Evolutionary conservation across 2,329 filamentous ascomycete genomes (phyloP), one percentile per base, ranked within the genome.

Genomic region (Colletotrichum tropicale): DNA sequence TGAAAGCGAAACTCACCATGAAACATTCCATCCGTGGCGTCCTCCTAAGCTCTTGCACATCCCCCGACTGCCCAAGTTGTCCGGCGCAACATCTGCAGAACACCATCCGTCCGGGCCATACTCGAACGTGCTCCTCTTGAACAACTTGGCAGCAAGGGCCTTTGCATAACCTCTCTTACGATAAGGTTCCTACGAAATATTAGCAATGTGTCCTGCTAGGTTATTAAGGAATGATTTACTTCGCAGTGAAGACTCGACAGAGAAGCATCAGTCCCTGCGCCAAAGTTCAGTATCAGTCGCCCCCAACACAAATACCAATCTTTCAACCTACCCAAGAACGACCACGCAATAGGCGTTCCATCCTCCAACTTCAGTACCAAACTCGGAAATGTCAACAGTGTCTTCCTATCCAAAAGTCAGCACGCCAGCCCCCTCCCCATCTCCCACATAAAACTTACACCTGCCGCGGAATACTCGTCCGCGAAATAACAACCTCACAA

Each of bases 161-260:
- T 93, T 94, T 3, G 93, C 93, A 34, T 95, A 83, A 0, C 93
- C 93, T 56, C 84, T 87, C 0, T 92, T 89, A 34, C 93, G 89
- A 78, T 91, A 93, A 2, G 86, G 80, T 56, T 89, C 86, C 86
- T 89, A 16, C 1, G 9, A 24, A 7, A 9, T 30, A 9, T 34
- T 18, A 34, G 9, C 8, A 48, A n/a, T 10, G 18, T 43, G 5
- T 15, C 28, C 24, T 60, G 13, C 15, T 26, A 15, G 12, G 6
- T n/a, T 2, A 6, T 15, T 12, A 15, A 8, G 58, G 3, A 56
- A 32, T 55, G 8, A 76, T 43, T 61, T 75, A 86, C 85, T 81
- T 93, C 92, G 69, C 90, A 91, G 81, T 93, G 91, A 43, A 94
- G 82, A 34, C 89, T 90, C 13, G 88, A 89, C 18, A 94, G 81